phyloP scores from a whole-genome alignment of 1,139 yeast genomes.

The Yamadazyma conglobata region DNA sequence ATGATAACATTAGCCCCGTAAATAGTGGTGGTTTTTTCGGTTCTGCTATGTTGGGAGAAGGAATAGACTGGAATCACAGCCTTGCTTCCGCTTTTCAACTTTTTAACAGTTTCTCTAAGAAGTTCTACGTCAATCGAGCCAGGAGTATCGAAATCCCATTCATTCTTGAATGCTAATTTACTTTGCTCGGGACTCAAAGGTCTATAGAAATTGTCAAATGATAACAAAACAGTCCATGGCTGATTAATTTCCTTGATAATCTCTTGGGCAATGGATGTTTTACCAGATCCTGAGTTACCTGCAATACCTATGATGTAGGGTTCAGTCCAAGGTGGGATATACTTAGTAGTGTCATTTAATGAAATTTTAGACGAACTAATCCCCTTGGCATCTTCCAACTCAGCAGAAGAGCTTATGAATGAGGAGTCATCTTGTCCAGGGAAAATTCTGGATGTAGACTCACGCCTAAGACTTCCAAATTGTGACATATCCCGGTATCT shows the following conservation, averaged over 20 bases:
- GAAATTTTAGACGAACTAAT: too few species aligned
- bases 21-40: constrained; percentile 66
- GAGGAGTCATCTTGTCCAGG: constrained; percentile 8
- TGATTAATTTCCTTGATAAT: constrained; percentile 78
- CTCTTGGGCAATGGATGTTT: constrained; percentile 84
- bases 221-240: constrained; percentile 93
- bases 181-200: constrained; percentile 65
- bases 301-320: constrained; percentile 95
- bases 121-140: constrained; percentile 75
- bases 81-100: constrained; percentile 53
- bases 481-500: constrained; percentile 2
- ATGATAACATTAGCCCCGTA: constrained; percentile 94
- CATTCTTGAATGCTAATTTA: constrained; percentile 55
- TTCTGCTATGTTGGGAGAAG: constrained; percentile 69
- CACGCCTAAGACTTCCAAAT: constrained; percentile 4
- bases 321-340: constrained; percentile 93
- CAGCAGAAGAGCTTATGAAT: constrained; percentile 4
- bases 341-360: constrained; percentile 20
- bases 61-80: constrained; percentile 86
- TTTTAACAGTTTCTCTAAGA: constrained; percentile 57
- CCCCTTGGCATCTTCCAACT: too few species aligned
- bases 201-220: constrained; percentile 87
- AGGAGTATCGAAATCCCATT: constrained; percentile 87
- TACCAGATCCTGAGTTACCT: constrained; percentile 93
- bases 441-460: constrained; percentile 7